Evolutionary conservation across 148 eudicot species (phyloP).

Genomic region (Tetragonia tetragonoides): DNA sequence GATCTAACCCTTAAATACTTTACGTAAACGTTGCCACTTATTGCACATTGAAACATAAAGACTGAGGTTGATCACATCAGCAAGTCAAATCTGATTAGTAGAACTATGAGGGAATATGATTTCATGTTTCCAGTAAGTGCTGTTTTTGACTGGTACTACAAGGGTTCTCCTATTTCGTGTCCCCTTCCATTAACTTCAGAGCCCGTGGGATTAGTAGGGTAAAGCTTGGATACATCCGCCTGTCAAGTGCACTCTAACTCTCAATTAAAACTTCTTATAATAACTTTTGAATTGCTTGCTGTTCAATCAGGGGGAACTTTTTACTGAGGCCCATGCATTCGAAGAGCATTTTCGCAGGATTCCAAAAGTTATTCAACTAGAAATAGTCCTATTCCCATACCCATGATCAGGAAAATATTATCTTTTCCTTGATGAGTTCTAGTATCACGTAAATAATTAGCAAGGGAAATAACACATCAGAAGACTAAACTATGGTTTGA

Average conservation of each 20-base stretch:
- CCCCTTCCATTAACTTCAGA: too few relatives aligned
- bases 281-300: not conserved
- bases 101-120: too few relatives aligned
- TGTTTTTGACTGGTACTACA: not conserved
- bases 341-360: not conserved
- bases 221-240: too few relatives aligned
- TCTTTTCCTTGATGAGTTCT: too few relatives aligned
- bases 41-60: not conserved
- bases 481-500: too few relatives aligned
- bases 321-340: not conserved
- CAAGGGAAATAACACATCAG: too few relatives aligned
- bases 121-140: too few relatives aligned
- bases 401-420: too few relatives aligned
- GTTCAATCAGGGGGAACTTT: not conserved
- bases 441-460: too few relatives aligned
- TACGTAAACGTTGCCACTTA: not conserved
- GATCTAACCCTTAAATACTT: not conserved
- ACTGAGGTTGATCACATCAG: too few relatives aligned
- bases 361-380: not conserved
- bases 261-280: not conserved
- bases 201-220: not conserved
- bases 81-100: too few relatives aligned
- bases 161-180: too few relatives aligned
- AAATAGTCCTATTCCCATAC: not conserved
- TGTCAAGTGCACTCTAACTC: not conserved